Evolutionary conservation across 2,329 filamentous ascomycete genomes (phyloP).

Genomic region (Tolypocladium album): DNA sequence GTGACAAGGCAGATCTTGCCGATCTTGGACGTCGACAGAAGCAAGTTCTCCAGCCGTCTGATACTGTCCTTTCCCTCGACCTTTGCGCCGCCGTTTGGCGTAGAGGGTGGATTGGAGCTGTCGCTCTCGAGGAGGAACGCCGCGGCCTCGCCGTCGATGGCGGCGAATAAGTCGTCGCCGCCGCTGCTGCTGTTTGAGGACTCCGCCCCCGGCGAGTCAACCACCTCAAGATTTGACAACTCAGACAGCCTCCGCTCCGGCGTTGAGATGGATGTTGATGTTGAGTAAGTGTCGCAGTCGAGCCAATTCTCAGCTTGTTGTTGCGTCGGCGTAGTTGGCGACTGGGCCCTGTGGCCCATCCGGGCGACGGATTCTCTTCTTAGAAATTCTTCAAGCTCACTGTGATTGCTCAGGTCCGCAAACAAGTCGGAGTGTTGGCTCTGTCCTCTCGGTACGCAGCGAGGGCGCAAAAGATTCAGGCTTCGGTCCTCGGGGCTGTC

Average conservation of each 20-base stretch:
- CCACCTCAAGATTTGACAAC: not conserved
- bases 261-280: not conserved
- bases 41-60: constrained; percentile 21
- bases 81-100: not conserved
- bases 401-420: constrained; percentile 6
- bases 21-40: constrained; percentile 28
- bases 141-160: constrained; percentile 6
- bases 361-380: not conserved
- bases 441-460: not conserved
- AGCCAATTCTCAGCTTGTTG: not conserved
- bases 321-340: not conserved
- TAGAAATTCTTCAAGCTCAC: constrained; percentile 7
- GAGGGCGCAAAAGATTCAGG: not conserved
- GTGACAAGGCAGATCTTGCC: constrained; percentile 30
- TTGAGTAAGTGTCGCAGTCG: not conserved
- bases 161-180: constrained; percentile 1
- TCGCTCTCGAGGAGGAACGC: constrained; percentile 2
- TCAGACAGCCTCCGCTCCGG: not conserved
- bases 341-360: not conserved
- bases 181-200: constrained; percentile 3
- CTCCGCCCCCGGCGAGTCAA: not conserved
- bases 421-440: constrained; percentile 6
- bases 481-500: not conserved
- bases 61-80: not conserved
- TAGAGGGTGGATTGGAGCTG: not conserved